These are phyloP conservation scores for Buddleja alternifolia DNA, from an alignment of 257 asterid genomes.

Conservation along the genomic window DNA sequence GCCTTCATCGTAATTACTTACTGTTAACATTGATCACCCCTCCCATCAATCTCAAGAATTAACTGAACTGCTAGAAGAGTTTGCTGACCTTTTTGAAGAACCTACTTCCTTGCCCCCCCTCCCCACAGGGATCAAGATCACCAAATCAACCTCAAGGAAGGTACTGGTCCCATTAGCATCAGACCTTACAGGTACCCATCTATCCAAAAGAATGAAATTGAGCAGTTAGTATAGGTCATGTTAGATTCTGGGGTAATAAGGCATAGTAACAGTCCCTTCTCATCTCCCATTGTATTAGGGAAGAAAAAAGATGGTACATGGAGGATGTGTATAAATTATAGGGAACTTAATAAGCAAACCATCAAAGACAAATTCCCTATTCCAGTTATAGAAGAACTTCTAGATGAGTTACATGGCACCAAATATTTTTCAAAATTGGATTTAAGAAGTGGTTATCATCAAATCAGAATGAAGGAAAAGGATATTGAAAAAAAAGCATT, in stretches of 20 bases:
- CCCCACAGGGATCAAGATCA: too few relatives aligned
- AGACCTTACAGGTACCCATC: too few relatives aligned
- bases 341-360: not conserved
- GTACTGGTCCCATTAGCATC: too few relatives aligned
- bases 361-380: constrained; percentile 20
- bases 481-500: constrained; percentile 7
- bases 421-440: not conserved
- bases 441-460: constrained; percentile 11
- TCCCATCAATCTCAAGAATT: too few relatives aligned
- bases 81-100: too few relatives aligned
- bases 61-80: too few relatives aligned
- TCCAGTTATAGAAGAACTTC: constrained; percentile 16
- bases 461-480: not conserved
- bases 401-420: constrained; percentile 21
- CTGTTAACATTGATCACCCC: too few relatives aligned
- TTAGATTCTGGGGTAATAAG: not conserved
- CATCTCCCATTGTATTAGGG: not conserved
- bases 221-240: not conserved
- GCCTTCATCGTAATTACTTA: too few relatives aligned
- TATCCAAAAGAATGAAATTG: constrained; percentile 14
- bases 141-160: too few relatives aligned
- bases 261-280: not conserved
- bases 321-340: not conserved
- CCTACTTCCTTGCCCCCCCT: too few relatives aligned
- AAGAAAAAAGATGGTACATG: not conserved